These are phyloP conservation scores for Vitis labrusca DNA, from an alignment of 164 flowering plant genomes.

Conservation along the genomic window DNA sequence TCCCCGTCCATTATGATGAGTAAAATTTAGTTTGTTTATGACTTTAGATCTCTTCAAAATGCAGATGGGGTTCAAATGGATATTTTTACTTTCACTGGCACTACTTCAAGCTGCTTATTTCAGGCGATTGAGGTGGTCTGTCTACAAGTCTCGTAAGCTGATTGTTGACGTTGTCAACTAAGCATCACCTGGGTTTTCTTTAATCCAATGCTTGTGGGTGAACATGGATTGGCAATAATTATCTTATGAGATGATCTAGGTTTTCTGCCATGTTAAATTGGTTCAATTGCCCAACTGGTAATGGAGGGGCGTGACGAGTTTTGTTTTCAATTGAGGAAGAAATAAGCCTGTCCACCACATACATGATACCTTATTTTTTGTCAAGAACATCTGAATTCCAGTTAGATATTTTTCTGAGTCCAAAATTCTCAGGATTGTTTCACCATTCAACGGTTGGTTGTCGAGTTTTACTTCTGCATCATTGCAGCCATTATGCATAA, in stretches of 20 bases:
- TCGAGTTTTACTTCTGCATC: background rate
- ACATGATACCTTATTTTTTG: background rate
- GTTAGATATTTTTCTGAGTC: background rate
- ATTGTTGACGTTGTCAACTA: conserved; percentile 73
- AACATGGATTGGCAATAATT: conserved; percentile 24
- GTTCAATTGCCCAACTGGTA: conserved; percentile 2
- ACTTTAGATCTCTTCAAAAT: conserved; percentile 1
- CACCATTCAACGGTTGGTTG: background rate
- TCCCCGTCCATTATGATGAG: no score
- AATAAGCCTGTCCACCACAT: conserved; percentile 23
- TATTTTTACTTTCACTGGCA: conserved; percentile 67
- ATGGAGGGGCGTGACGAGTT: conserved; percentile 17
- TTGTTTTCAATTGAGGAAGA: conserved; percentile 9
- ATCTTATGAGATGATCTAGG: conserved; percentile 9
- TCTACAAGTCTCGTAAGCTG: conserved; percentile 69
- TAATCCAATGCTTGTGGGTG: background rate
- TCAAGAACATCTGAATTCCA: background rate
- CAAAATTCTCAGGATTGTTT: conserved; percentile 1
- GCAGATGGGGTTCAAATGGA: conserved; percentile 91
- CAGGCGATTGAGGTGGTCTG: conserved; percentile 73
- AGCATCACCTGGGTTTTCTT: conserved; percentile 1
- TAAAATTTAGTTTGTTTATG: no score
- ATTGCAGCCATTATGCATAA: background rate
- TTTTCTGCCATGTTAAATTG: conserved; percentile 14
- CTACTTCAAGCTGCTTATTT: conserved; percentile 72